Conservation (phyloP, 106 monocot genomes). For the Vanilla planifolia region DNA sequence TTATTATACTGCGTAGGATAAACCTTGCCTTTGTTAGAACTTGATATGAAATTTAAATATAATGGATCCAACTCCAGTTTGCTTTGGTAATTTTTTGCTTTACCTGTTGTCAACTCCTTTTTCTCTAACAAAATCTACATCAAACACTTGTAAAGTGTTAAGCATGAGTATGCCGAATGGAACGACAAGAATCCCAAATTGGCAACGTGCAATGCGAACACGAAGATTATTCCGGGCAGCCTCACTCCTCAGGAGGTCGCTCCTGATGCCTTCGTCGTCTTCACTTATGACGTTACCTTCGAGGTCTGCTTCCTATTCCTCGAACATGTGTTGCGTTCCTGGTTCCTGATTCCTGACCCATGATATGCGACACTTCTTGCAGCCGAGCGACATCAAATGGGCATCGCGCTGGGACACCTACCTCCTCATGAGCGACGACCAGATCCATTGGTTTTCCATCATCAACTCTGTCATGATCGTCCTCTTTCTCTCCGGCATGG, state of each 20-base stretch:
- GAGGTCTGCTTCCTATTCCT: conserved; percentile 14
- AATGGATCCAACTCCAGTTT: not conserved
- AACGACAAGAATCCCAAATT: conserved; percentile 41
- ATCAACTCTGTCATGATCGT: conserved; percentile 33
- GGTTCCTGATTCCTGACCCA: too few species aligned
- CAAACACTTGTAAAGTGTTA: conserved; percentile 32
- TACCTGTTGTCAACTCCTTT: not conserved
- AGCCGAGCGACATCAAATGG: conserved; percentile 31
- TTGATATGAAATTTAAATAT: too few species aligned
- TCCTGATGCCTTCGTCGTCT: conserved; percentile 28
- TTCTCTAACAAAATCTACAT: too few species aligned
- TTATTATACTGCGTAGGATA: too few species aligned
- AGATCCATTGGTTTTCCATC: conserved; percentile 36
- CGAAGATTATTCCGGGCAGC: conserved; percentile 21
- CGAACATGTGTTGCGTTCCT: not conserved
- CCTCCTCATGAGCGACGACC: conserved; percentile 31
- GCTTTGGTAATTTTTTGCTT: not conserved
- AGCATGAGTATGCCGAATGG: conserved; percentile 40
- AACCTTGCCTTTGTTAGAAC: too few species aligned
- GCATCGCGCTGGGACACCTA: conserved; percentile 38
- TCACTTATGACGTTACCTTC: conserved; percentile 46
- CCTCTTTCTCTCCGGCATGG: conserved; percentile 30
- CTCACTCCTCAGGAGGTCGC: conserved; percentile 32
- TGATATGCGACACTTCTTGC: not conserved
- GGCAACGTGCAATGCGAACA: conserved; percentile 29